Conservation (phyloP, 106 monocot genomes). For the Iris macrosiphon region DNA sequence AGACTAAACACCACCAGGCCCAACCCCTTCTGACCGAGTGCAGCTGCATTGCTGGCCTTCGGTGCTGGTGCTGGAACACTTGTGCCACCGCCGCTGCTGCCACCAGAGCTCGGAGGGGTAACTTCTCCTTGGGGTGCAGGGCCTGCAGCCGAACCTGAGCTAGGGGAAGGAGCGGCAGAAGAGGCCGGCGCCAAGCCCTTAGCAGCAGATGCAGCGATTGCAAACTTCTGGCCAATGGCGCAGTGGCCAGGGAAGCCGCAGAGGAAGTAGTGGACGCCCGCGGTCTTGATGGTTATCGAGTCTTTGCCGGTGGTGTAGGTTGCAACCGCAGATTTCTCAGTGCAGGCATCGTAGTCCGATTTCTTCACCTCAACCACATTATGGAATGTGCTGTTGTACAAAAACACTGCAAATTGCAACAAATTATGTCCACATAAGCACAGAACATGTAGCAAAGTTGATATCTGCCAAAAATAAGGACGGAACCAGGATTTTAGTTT, state of each 20-base stretch:
- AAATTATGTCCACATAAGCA: too few relatives aligned
- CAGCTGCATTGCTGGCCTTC: background rate
- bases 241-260: constrained; percentile 64
- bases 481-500: too few relatives aligned
- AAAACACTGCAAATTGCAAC: constrained; percentile 67
- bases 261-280: constrained; percentile 50
- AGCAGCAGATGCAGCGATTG: constrained; percentile 14
- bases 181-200: constrained; percentile 23
- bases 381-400: constrained; percentile 50
- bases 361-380: constrained; percentile 58
- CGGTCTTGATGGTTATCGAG: constrained; percentile 32
- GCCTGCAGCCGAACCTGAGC: background rate
- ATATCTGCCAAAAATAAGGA: too few relatives aligned
- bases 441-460: too few relatives aligned
- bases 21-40: constrained; percentile 1
- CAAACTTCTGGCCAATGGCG: constrained; percentile 48
- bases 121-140: background rate
- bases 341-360: constrained; percentile 34
- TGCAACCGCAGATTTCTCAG: constrained; percentile 13
- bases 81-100: background rate
- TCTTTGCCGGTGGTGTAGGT: constrained; percentile 50
- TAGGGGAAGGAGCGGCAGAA: constrained; percentile 8
- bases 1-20: constrained; percentile 1
- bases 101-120: background rate
- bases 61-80: constrained; percentile 1